Evolutionary conservation across 805 yeast genomes (phyloP).

Genomic region (Tetrapisispora nanseiensis): DNA sequence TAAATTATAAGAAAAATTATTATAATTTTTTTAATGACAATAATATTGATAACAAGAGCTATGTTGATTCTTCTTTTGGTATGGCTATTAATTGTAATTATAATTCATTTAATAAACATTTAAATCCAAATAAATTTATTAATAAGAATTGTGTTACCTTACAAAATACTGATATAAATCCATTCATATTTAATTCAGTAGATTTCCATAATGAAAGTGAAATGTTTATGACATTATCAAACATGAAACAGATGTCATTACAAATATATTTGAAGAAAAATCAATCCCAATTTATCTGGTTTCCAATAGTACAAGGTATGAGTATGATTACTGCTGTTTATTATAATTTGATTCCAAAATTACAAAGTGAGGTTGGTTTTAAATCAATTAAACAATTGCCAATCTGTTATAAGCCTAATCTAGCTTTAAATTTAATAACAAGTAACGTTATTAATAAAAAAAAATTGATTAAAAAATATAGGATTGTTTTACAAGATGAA

Average conservation of each 20-base stretch:
- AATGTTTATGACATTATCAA: constrained; percentile 18
- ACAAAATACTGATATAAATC: constrained; percentile 30
- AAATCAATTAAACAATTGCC: constrained; percentile 34
- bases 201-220: constrained; percentile 6
- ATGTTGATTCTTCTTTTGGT: neutral
- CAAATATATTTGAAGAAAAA: constrained; percentile 23
- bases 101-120: neutral
- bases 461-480: constrained; percentile 43
- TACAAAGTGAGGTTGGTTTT: constrained; percentile 59
- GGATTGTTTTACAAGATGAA: constrained; percentile 43
- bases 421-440: neutral
- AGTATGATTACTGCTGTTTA: constrained; percentile 69
- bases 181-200: constrained; percentile 35
- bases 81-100: neutral
- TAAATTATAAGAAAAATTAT: constrained; percentile 38
- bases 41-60: too few relatives aligned
- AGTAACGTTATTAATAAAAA: constrained; percentile 17
- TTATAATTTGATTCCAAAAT: constrained; percentile 41
- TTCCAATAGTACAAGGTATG: constrained; percentile 71
- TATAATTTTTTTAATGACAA: neutral
- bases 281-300: constrained; percentile 33
- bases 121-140: neutral
- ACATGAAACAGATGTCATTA: constrained; percentile 30
- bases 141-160: constrained; percentile 2
- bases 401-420: constrained; percentile 5